Base-by-base conservation (phyloP, 352 stramenopile species). In the Pythium dissimile region DNA sequence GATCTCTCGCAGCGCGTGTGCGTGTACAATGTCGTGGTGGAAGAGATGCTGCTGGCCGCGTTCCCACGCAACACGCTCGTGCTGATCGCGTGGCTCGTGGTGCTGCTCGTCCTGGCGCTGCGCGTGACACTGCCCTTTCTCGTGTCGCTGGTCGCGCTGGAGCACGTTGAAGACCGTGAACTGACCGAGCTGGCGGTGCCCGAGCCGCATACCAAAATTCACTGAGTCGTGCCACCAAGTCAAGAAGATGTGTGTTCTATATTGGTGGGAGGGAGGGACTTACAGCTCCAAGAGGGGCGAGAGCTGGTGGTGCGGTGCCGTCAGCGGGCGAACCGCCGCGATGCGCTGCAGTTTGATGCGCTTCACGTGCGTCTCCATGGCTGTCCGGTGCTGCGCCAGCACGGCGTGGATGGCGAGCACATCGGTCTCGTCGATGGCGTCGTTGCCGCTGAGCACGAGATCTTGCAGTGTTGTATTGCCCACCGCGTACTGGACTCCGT, bases 21-120 rank as follows among this genome's bases (percentile, higher is more conserved):
- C 54, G 71, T 84, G 26, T 89, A 87, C 44, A 79, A 89, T 56
- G 84, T 91, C 55, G 71, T 88, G 12, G 77, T 91, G 18, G 81
- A 91, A 43, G 73, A 91, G 52, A 67, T 91, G 55, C 60, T 89
- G 24, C 35, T 87, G 12, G 67, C 47, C n/a, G 73, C 69, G 24
- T 82, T 88, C 27, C 81, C 81, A 2, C 69, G 54, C 49, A 44
- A 78, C 30, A 84, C 81, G 24, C 48, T 91, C 10, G 56, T 75
- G 32, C 63, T 91, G 2, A 72, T 87, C 12, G 73, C 44, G 31
- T 89, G 81, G 78, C 46, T 89, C 7, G 8, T 83, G 12, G 3
- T 84, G 5, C 41, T 86, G 26, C 45, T 89, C 3, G 26, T 53
- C 41, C 28, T 72, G 15, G 74, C 66, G 50, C 45, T 56, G 5